Percentiles rank a stretch among this genome's conserved stretches.
Evolutionary conservation across 108 stramenopile genomes (phyloP).

Genomic region (Fragilaria radians): DNA sequence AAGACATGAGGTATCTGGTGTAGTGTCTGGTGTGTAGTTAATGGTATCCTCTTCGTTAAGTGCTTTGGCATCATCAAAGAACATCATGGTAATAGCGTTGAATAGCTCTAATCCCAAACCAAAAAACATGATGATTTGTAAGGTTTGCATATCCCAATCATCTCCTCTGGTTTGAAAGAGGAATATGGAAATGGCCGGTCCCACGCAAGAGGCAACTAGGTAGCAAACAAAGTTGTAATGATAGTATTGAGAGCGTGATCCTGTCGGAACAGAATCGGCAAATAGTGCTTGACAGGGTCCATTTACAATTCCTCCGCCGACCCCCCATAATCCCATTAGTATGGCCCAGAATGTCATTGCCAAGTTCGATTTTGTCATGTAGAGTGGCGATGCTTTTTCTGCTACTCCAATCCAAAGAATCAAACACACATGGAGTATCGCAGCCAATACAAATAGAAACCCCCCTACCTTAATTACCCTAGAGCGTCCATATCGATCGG

Average conservation of each 20-base stretch:
- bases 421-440: constrained; percentile 5
- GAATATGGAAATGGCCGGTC: constrained; percentile 50
- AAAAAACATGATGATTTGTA: constrained; percentile 42
- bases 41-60: constrained; percentile 39
- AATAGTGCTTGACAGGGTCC: constrained; percentile 52
- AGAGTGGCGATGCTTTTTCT: constrained; percentile 2
- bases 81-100: constrained; percentile 38
- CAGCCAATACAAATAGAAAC: background rate
- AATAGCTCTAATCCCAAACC: constrained; percentile 49
- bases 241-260: constrained; percentile 42
- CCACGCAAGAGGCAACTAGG: constrained; percentile 29
- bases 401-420: constrained; percentile 16
- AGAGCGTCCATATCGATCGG: constrained; percentile 36
- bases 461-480: constrained; percentile 29
- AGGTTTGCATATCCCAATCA: constrained; percentile 39
- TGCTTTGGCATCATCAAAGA: constrained; percentile 58
- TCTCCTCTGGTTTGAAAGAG: constrained; percentile 44
- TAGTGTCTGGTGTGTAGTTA: constrained; percentile 1
- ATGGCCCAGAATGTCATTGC: constrained; percentile 15
- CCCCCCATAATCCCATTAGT: constrained; percentile 38
- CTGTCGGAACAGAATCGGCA: constrained; percentile 53
- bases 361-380: constrained; percentile 3
- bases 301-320: constrained; percentile 47
- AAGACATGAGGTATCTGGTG: constrained; percentile 14
- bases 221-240: constrained; percentile 41